A percentile compares a stretch with the other conserved stretches of the same genome.
These are phyloP conservation scores for Saturnispora dispora DNA, from an alignment of 805 yeast genomes.

Conservation along the genomic window DNA sequence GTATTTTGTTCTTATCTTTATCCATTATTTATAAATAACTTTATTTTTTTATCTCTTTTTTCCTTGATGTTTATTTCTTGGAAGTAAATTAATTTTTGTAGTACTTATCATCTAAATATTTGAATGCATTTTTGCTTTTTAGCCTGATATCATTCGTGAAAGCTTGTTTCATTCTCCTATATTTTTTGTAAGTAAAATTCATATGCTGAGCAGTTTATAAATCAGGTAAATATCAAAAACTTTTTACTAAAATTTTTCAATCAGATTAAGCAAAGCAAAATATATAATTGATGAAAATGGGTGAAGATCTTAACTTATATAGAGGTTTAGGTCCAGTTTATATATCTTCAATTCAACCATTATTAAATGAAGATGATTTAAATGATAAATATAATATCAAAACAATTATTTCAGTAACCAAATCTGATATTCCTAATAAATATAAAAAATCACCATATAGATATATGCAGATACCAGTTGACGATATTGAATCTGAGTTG, in stretches of 20 bases:
- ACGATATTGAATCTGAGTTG: constrained; percentile 64
- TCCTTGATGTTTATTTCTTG: too few relatives aligned
- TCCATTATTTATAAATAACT: neutral
- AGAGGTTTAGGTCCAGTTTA: constrained; percentile 75
- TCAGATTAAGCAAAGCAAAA: neutral
- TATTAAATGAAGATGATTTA: constrained; percentile 45
- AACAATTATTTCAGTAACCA: constrained; percentile 62
- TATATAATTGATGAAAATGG: neutral
- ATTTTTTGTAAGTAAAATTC: neutral
- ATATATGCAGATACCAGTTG: constrained; percentile 54
- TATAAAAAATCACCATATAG: constrained; percentile 37
- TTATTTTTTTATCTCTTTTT: too few relatives aligned
- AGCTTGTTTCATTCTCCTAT: neutral
- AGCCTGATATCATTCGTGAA: too few relatives aligned
- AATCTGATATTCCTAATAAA: constrained; percentile 49
- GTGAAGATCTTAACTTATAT: constrained; percentile 21
- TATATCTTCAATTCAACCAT: constrained; percentile 64
- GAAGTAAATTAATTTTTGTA: too few relatives aligned
- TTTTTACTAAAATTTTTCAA: neutral
- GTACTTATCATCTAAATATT: too few relatives aligned
- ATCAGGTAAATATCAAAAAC: neutral
- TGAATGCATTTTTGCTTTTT: too few relatives aligned
- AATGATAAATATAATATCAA: constrained; percentile 47
- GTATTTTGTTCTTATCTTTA: neutral
- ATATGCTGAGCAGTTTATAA: neutral